Percentiles rank a stretch among this genome's conserved stretches.
Evolutionary conservation across 768 basidiomycete genomes (phyloP).

Genomic region (Lyophyllum decastes): DNA sequence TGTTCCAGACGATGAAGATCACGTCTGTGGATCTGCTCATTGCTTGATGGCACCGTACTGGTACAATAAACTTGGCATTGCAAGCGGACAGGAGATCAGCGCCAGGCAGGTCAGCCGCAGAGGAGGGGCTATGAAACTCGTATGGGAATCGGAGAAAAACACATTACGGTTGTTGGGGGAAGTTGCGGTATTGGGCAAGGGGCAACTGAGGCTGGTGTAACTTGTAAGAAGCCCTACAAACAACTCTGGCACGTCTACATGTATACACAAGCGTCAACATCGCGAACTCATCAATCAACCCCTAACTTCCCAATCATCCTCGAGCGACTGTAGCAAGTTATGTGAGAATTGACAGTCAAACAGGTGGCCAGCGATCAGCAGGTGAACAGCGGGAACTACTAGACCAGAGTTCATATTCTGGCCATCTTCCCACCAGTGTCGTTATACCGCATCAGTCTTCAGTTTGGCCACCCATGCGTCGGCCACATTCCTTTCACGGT

Average conservation of each 20-base stretch:
- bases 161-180: slow-evolving; percentile 38
- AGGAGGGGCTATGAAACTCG: slow-evolving; percentile 45
- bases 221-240: too few relatives aligned
- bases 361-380: too few relatives aligned
- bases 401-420: neutral
- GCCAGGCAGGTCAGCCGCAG: slow-evolving; percentile 54
- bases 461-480: neutral
- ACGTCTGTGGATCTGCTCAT: slow-evolving; percentile 57
- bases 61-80: slow-evolving; percentile 35
- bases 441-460: neutral
- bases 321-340: too few relatives aligned
- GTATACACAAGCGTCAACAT: neutral
- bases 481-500: neutral
- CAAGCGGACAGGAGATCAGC: slow-evolving; percentile 32
- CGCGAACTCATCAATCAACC: neutral
- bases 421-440: neutral
- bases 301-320: too few relatives aligned
- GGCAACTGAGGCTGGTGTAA: slow-evolving; percentile 24
- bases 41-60: slow-evolving; percentile 52
- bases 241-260: neutral
- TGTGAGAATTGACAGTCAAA: too few relatives aligned
- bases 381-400: too few relatives aligned
- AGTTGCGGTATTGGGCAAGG: slow-evolving; percentile 32
- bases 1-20: slow-evolving; percentile 43
- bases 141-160: slow-evolving; percentile 33